Percentiles rank a stretch among this genome's conserved stretches.
These are phyloP conservation scores for Cenchrus purpureus DNA, from an alignment of 176 grass and related monocot species.

Conservation along the genomic window DNA sequence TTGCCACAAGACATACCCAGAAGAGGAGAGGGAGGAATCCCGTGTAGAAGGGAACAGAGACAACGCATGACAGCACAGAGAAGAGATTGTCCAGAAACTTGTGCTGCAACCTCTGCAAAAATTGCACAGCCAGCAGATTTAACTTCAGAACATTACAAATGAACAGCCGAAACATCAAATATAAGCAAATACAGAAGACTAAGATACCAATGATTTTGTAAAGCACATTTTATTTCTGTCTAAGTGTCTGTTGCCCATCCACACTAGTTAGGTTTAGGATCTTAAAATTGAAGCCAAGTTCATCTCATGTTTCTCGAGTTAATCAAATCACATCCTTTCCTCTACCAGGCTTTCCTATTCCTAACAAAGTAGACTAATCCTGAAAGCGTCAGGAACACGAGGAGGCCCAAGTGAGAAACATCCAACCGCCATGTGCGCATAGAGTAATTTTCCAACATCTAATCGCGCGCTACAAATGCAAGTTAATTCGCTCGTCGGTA, in stretches of 20 bases:
- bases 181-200: constrained; percentile 14
- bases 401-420: not conserved
- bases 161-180: not conserved
- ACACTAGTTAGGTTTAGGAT: not conserved
- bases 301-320: not conserved
- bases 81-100: constrained; percentile 79
- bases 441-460: not conserved
- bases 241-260: not conserved
- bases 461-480: constrained; percentile 12
- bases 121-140: constrained; percentile 28
- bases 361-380: not conserved
- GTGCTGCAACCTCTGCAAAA: constrained; percentile 72
- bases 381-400: not conserved
- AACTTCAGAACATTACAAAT: constrained; percentile 1
- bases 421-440: not conserved
- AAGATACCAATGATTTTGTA: not conserved
- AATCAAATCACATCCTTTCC: not conserved
- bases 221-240: not conserved
- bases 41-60: constrained; percentile 96
- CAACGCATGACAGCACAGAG: constrained; percentile 82
- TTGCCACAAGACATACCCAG: constrained; percentile 65
- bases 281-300: not conserved
- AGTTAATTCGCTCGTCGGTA: not conserved
- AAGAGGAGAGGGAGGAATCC: constrained; percentile 96
- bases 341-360: not conserved